Evolutionary conservation across 2,329 filamentous ascomycete genomes (phyloP), one percentile per base, ranked within the genome.

Genomic region (Gaeumannomyces tritici): DNA sequence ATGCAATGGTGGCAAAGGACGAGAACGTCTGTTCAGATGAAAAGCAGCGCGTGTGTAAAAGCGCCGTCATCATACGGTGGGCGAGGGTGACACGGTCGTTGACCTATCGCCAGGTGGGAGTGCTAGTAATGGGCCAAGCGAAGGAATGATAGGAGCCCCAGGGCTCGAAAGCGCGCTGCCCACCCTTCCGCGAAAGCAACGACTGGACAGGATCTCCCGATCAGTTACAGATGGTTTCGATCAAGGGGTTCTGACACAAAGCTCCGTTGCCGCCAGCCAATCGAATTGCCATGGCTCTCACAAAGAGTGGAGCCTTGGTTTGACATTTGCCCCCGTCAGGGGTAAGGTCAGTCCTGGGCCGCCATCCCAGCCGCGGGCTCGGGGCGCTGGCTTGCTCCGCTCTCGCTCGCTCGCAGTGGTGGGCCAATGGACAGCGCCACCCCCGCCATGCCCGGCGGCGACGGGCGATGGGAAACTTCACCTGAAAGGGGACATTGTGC

Each of bases 201-300:
- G 59, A 61, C 59, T 55, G 11, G 5, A 55, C 35, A 55, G 55
- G 28, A 55, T 61, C 51, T 55, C n/a, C 59, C 47, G 51, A 55
- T 55, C 47, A 55, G 59, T 61, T 51, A 61, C 59, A 61, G 59
- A 15, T 61, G 27, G 59, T 61, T 61, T 61, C 59, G 59, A 24
- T 61, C 59, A 11, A 31, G 29, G 59, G 59, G 28, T 55, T 33
- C 59, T 61, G 59, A 61, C 55, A 61, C 59, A 61, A n/a, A 27
- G 33, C 28, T 24, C 33, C 47, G 51, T n/a, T 4, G 24, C 47
- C 2, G 47, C 51, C 12, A 33, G 59, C 59, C 59, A 61, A 61
- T 61, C 12, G 33, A 26, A 18, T 7, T 55, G 26, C 5, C 6
- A 2, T 7, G 35, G 47, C 11, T 7, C 12, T 8, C 28, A 21